Base-by-base conservation (phyloP, 129 eudicot genomes). In the Artemisia argyi region DNA sequence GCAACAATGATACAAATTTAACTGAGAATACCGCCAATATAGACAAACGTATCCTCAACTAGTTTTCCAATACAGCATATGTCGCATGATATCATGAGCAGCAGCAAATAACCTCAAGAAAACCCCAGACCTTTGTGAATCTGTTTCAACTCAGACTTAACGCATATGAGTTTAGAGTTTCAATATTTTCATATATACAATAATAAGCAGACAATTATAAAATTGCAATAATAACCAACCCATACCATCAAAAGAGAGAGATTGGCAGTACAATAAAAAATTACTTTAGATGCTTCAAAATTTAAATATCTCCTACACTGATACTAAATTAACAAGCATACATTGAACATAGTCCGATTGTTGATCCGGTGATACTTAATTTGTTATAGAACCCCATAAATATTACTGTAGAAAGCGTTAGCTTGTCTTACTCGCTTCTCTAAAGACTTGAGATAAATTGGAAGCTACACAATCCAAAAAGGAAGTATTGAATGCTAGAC, bases 21-120 rank as follows among this genome's bases (percentile, higher is more conserved):
- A 30, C 18, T 20, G 65, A 8, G 14, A 59, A 59, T 59, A 42
- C 56, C 17, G 55, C 66, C 66, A 26, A 26, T 16, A 66, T 26
- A 7, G 5, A 30, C 28, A 59, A 39, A 58, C 9, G 2, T 68
- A 52, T 51, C 28, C 24, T 61, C 73, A 30, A 26, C 9, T 24
- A 39, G 75, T 71, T 71, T 39, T 39, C 44, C 75, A 35, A 7
- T 56, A 18, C 15, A 70, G 10, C 30, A 56, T 32, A 4, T 32
- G 39, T 9, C 7, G 15, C 39, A n/a, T 12, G 16, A 11, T 70
- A 55, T 5, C 53, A 70, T 35, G 20, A 70, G 30, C 53, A 28
- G 39, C 73, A 30, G 50, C 19, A 20, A 20, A 20, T 20, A 20
- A 20, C 22, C 22, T 20, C 22, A 20, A 20, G 22, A 20, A 20